Conservation (phyloP, 169 alveolate genomes). For the Babesia ovata region DNA sequence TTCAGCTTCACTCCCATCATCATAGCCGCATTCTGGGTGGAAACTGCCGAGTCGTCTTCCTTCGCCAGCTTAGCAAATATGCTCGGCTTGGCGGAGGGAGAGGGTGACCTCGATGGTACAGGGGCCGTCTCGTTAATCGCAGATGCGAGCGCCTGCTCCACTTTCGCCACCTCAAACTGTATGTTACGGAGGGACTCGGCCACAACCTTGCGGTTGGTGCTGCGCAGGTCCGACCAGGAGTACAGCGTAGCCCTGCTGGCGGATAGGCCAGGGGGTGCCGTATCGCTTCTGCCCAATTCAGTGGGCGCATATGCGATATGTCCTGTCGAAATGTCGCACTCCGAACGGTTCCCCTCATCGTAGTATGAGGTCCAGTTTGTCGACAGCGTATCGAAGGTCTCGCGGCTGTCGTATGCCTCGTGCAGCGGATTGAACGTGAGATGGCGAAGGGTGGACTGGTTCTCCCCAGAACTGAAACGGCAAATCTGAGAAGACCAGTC, state of each 20-base stretch:
- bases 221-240: not conserved
- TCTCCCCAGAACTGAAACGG: not conserved
- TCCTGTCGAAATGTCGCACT: not conserved
- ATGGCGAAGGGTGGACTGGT: not conserved
- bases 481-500: not conserved
- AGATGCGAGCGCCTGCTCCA: not conserved
- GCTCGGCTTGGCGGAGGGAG: too few species aligned
- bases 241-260: not conserved
- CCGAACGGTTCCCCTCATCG: not conserved
- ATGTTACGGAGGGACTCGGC: slow-evolving; percentile 9
- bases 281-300: too few species aligned
- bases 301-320: too few species aligned
- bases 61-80: too few species aligned
- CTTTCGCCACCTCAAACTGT: not conserved
- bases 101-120: too few species aligned
- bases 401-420: not conserved
- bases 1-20: slow-evolving; percentile 6
- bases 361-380: not conserved
- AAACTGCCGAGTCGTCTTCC: too few species aligned
- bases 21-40: too few species aligned
- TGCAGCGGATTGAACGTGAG: too few species aligned
- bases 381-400: not conserved
- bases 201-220: not conserved
- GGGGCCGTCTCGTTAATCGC: not conserved
- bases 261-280: too few species aligned